phyloP scores from a whole-genome alignment of 805 yeast species.

The Cyberlindnera subsufficiens region DNA sequence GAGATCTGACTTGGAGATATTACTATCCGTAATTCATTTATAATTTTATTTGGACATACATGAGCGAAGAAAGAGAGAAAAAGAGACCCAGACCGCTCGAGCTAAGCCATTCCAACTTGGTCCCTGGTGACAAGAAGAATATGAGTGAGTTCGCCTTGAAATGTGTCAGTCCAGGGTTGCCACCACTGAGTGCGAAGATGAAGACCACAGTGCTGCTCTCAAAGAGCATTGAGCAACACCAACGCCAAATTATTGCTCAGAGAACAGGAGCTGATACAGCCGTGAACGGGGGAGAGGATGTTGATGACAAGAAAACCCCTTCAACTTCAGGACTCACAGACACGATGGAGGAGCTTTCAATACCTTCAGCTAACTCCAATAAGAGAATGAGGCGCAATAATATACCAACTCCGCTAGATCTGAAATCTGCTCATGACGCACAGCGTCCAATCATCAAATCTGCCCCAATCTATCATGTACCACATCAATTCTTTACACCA shows the following conservation, averaged over 20 bases:
- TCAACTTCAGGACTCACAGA: conserved; percentile 15
- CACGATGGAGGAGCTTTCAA: conserved; percentile 10
- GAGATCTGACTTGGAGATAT: too few relatives aligned
- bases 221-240: conserved; percentile 22
- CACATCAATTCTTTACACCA: conserved; percentile 12
- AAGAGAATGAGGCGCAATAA: conserved; percentile 24
- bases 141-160: conserved; percentile 22
- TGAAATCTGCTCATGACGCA: conserved; percentile 10
- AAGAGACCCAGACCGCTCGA: conserved; percentile 25
- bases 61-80: conserved; percentile 10
- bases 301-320: conserved; percentile 3
- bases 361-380: conserved; percentile 16
- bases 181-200: conserved; percentile 24
- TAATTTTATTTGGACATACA: not conserved
- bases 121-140: conserved; percentile 6
- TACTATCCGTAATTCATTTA: not conserved
- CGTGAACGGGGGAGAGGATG: not conserved
- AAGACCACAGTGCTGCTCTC: conserved; percentile 22
- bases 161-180: conserved; percentile 25
- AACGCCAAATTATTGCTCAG: conserved; percentile 22
- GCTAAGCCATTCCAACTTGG: conserved; percentile 16
- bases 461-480: conserved; percentile 25
- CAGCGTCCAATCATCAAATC: conserved; percentile 25
- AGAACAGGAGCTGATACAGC: conserved; percentile 12
- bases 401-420: conserved; percentile 26